Conservation (phyloP, 495 filamentous ascomycete genomes). For the Xylona heveae region DNA sequence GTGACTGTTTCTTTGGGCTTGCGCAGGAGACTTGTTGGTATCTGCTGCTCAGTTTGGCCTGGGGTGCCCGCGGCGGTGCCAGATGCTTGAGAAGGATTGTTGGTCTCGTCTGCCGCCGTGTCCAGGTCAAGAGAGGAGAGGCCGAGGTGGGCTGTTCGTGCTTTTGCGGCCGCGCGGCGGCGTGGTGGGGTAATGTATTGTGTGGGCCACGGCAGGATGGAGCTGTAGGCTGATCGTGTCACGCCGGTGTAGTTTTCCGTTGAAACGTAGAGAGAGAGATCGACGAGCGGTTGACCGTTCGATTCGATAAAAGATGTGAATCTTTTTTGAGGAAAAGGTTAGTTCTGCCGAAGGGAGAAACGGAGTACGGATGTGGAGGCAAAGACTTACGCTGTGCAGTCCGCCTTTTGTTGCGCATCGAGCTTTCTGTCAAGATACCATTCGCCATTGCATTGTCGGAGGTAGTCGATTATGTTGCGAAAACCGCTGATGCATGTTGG, state of each 20-base stretch:
- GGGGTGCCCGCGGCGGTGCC: slow-evolving; percentile 20
- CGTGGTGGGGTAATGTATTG: slow-evolving; percentile 58
- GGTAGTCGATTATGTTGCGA: slow-evolving; percentile 48
- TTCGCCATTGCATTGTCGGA: slow-evolving; percentile 26
- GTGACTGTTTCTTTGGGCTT: slow-evolving; percentile 21
- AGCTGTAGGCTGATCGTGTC: slow-evolving; percentile 56
- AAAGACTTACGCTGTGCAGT: slow-evolving; percentile 29
- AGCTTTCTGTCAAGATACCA: slow-evolving; percentile 34
- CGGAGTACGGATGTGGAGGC: not conserved
- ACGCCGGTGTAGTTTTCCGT: slow-evolving; percentile 54
- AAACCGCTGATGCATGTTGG: slow-evolving; percentile 47
- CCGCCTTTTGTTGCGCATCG: slow-evolving; percentile 22
- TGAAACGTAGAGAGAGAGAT: slow-evolving; percentile 74
- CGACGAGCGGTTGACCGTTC: slow-evolving; percentile 42
- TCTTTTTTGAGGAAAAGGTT: slow-evolving; percentile 1
- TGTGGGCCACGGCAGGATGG: slow-evolving; percentile 59
- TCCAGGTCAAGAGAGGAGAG: slow-evolving; percentile 44
- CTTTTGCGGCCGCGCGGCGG: slow-evolving; percentile 41
- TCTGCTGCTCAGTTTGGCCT: slow-evolving; percentile 19
- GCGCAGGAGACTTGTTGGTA: slow-evolving; percentile 22
- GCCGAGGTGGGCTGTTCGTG: slow-evolving; percentile 51
- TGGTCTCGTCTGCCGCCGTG: slow-evolving; percentile 13
- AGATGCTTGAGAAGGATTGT: slow-evolving; percentile 1
- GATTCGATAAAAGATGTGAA: slow-evolving; percentile 34
- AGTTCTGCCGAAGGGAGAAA: not conserved